Base-by-base conservation (phyloP, 164 flowering plant genomes). In the Vitis labrusca region DNA sequence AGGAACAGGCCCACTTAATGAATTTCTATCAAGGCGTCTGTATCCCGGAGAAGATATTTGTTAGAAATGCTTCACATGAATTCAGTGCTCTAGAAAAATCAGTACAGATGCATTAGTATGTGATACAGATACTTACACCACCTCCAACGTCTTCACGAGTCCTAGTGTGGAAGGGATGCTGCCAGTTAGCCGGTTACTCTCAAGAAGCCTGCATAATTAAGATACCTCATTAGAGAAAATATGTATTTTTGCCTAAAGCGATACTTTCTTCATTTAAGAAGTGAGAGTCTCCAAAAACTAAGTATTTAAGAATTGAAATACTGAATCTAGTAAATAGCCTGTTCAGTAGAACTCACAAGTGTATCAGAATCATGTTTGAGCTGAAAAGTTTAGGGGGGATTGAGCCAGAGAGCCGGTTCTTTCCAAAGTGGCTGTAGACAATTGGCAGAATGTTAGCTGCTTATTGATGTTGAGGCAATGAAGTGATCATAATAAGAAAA, bases 11-110 rank as follows among this genome's bases (percentile, higher is more conserved):
- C 92, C 93, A 61, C 61, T 76, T 1, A 89, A 59, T 13, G 60
- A 64, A 65, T 89, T 89, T 61, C 90, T 72, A 66, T 91, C 94
- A 65, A 91, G 80, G 19, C 97, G 92, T 12, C 97, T 91, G 84
- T 51, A 29, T 32, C 49, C 59, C 78, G 32, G 11, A n/a, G 7
- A 64, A 62, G 32, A 74, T 15, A 59, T 49, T 59, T 9, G 61
- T 48, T 7, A 15, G 13, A 37, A 19, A 49, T 30, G 49, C 23
- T 19, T 63, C 7, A 69, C 23, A 61, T 27, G 23, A 55, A 57
- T 66, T 37, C 15, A 10, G 27, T 5, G 27, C 13, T 30, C 30
- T 16, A 3, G 27, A 3, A 3, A 1, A 50, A 29, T 11, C 19
- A 1, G 19, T 5, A 37, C 7, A 37, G 5, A 37, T 37, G 44